Evolutionary conservation across 805 yeast species (phyloP).

Genomic region (Nakazawaea molendinolei): DNA sequence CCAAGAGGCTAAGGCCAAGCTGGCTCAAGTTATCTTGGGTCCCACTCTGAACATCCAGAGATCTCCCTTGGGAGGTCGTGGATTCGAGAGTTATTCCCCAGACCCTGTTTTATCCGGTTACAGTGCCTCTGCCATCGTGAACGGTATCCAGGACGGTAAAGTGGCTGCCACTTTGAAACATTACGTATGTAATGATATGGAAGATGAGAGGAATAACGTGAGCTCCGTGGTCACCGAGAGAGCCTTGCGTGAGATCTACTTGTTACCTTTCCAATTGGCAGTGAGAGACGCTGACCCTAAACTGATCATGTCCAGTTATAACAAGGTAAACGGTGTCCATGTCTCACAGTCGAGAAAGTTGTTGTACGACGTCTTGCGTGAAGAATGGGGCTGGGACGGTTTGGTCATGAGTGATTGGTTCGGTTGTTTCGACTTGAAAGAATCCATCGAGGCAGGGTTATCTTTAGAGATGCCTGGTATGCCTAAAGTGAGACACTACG

Average conservation of each 20-base stretch:
- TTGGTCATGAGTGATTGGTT: slow-evolving; percentile 37
- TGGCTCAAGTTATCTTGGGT: slow-evolving; percentile 42
- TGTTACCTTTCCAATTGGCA: slow-evolving; percentile 37
- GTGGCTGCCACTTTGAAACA: slow-evolving; percentile 37
- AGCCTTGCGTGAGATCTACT: slow-evolving; percentile 37
- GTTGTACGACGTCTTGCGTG: slow-evolving; percentile 29
- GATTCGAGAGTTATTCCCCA: slow-evolving; percentile 56
- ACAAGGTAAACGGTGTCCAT: slow-evolving; percentile 35
- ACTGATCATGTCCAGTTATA: slow-evolving; percentile 35
- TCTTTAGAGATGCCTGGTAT: slow-evolving; percentile 43
- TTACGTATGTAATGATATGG: slow-evolving; percentile 37
- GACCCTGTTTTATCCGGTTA: slow-evolving; percentile 45
- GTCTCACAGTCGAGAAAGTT: slow-evolving; percentile 29
- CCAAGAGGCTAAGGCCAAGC: slow-evolving; percentile 45
- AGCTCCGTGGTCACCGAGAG: slow-evolving; percentile 34
- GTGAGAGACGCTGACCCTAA: slow-evolving; percentile 31
- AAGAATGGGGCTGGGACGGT: slow-evolving; percentile 37
- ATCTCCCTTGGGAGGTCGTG: slow-evolving; percentile 42
- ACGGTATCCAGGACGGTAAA: slow-evolving; percentile 31
- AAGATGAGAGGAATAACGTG: slow-evolving; percentile 29
- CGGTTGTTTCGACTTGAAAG: slow-evolving; percentile 31
- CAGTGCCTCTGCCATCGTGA: slow-evolving; percentile 27
- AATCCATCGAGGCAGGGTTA: slow-evolving; percentile 34
- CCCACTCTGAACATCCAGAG: slow-evolving; percentile 34
- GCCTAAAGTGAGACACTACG: slow-evolving; percentile 26